Conservation (phyloP, 306 rosid species). For the Delonix regia region DNA sequence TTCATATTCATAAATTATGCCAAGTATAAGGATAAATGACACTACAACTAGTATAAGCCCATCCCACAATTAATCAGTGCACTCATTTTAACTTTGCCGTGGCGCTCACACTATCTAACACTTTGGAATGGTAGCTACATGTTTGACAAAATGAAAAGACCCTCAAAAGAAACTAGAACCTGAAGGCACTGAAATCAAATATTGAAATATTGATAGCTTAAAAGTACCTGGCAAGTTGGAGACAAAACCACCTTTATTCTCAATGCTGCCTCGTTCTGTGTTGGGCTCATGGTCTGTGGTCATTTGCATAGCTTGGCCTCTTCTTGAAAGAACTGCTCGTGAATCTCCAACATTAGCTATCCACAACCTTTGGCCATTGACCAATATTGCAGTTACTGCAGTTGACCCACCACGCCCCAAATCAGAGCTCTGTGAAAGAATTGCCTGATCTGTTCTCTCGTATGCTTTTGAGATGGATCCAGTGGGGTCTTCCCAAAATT, state of each 20-base stretch:
- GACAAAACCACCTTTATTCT: conserved; percentile 92
- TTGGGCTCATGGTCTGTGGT: conserved; percentile 87
- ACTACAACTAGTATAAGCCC: neutral
- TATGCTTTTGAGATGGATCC: conserved; percentile 84
- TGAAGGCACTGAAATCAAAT: conserved; percentile 6
- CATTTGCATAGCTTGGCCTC: conserved; percentile 83
- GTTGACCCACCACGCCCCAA: conserved; percentile 97
- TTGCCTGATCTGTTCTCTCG: conserved; percentile 85
- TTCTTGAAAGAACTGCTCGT: conserved; percentile 83
- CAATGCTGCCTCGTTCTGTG: conserved; percentile 80
- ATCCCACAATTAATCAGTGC: neutral
- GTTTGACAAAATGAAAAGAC: conserved; percentile 6
- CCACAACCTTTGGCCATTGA: conserved; percentile 64
- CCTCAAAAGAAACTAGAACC: conserved; percentile 11
- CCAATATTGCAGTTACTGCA: conserved; percentile 92
- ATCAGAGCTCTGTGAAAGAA: conserved; percentile 87
- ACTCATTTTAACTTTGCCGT: neutral
- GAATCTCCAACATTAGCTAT: conserved; percentile 97
- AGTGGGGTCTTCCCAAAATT: conserved; percentile 80
- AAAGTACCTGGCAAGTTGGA: conserved; percentile 92
- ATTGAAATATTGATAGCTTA: conserved; percentile 20
- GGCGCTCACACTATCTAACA: neutral
- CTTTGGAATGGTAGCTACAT: neutral
- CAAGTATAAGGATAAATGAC: neutral
- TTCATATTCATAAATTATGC: neutral